Base-by-base conservation (phyloP, 2,329 filamentous ascomycete genomes). In the Phaeosphaeriaceae sp. region DNA sequence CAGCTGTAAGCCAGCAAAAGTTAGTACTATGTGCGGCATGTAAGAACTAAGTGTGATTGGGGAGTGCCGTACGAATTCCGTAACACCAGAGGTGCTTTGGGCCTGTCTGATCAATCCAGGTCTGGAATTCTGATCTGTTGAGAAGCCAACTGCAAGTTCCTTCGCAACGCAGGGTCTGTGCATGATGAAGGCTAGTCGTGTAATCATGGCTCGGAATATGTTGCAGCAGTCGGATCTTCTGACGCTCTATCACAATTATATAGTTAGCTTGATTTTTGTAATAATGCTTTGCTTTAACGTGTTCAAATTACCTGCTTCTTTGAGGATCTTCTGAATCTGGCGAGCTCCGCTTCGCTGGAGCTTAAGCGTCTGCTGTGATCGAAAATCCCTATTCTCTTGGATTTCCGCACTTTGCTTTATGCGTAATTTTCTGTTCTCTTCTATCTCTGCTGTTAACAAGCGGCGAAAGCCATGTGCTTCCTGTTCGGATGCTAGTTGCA, bases 81-180 rank as follows among this genome's bases (percentile, higher is more conserved):
- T 60, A 57, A 48, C 56, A 60, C 53, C 50, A 60, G 26, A 60
- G 50, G 34, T 57, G 53, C 20, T 54, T 60, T 39, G 48, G n/a
- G 16, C 16, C 44, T 46, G 16, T 46, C 28, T 41, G 30, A 16
- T 52, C 36, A 46, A 58, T 46, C 48, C 52, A 58, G 4, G 38
- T 32, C 37, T 46, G 33, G 34, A 58, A 53, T 40, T 58, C 55
- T 36, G 52, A 29, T 41, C 17, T 52, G 9, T 49, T n/a, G 8
- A 45, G 40, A 37, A 56, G 28, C 55, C 52, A 58, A 50, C 21
- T 35, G 46, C 48, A 56, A 17, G 55, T 58, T 43, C 52, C 52
- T 53, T 44, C 46, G 23, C 52, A 58, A 41, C 49, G 52, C 20
- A 48, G 45, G 15, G 33, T 32, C 21, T 40, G 41, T 28, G 49